Percentiles rank a stretch among this genome's conserved stretches.
phyloP scores from a whole-genome alignment of 1,284 basidiomycete species.

The Schizophyllum amplum region DNA sequence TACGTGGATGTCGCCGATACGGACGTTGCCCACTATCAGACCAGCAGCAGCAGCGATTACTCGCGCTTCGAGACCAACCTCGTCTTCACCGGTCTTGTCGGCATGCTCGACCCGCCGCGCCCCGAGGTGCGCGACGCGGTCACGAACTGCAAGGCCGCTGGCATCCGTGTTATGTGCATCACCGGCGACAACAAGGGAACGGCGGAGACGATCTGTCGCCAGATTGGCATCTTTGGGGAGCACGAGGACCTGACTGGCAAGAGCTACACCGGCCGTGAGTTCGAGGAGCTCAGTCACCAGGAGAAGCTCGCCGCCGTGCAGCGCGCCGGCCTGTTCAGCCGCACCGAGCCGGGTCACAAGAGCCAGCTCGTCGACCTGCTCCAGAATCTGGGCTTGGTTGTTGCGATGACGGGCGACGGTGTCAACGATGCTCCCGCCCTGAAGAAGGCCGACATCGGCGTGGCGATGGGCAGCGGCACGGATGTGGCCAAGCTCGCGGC shows the following conservation, averaged over 20 bases:
- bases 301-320: slow-evolving; percentile 84
- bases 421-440: slow-evolving; percentile 66
- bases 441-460: slow-evolving; percentile 66
- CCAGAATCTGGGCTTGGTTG: slow-evolving; percentile 88
- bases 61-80: slow-evolving; percentile 84
- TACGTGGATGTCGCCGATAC: slow-evolving; percentile 75
- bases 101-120: slow-evolving; percentile 97
- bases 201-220: slow-evolving; percentile 93
- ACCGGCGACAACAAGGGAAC: slow-evolving; percentile 99
- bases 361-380: slow-evolving; percentile 90
- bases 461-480: slow-evolving; percentile 88
- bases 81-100: slow-evolving; percentile 91
- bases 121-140: slow-evolving; percentile 89
- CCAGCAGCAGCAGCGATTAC: slow-evolving; percentile 75
- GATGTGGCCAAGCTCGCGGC: slow-evolving; percentile 98
- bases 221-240: slow-evolving; percentile 88
- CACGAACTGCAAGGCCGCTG: slow-evolving; percentile 85
- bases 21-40: slow-evolving; percentile 74
- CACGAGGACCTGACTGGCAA: slow-evolving; percentile 83
- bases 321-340: slow-evolving; percentile 82
- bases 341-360: slow-evolving; percentile 96
- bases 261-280: slow-evolving; percentile 90
- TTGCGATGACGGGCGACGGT: slow-evolving; percentile 90
- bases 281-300: slow-evolving; percentile 74
- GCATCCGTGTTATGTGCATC: slow-evolving; percentile 95